Conservation (phyloP, 2,329 filamentous ascomycete genomes). For the Blastomyces emzantsi region DNA sequence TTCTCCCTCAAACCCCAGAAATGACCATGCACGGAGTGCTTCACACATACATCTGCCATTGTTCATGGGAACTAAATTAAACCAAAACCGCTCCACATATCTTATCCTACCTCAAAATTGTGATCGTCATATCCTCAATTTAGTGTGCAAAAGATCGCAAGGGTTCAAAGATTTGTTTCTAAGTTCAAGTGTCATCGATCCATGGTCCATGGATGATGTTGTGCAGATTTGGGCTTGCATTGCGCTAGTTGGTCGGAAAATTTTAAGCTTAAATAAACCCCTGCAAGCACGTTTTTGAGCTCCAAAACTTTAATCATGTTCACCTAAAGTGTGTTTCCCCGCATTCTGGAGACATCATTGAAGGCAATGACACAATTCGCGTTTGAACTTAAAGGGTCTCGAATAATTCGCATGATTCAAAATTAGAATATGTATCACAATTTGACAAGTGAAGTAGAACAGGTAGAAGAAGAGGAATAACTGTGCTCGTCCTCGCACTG, state of each 20-base stretch:
- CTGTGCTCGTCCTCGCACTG: neutral
- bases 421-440: neutral
- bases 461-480: neutral
- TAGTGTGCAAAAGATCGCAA: neutral
- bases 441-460: neutral
- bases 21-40: neutral
- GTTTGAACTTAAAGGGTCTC: neutral
- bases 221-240: too few relatives aligned
- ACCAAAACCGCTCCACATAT: neutral
- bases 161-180: too few relatives aligned
- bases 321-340: neutral
- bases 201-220: too few relatives aligned
- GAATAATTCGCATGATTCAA: neutral
- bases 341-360: neutral
- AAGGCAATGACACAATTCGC: neutral
- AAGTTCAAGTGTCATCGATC: too few relatives aligned
- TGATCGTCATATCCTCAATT: neutral
- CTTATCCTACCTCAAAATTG: too few relatives aligned
- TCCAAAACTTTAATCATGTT: neutral
- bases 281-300: neutral
- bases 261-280: conserved; percentile 3
- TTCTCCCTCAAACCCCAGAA: too few relatives aligned
- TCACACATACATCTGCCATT: neutral
- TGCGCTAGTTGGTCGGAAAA: neutral
- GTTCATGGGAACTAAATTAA: neutral